These are phyloP conservation scores for Aspergillus cristatus DNA, from an alignment of 495 filamentous ascomycete species.

Conservation along the genomic window DNA sequence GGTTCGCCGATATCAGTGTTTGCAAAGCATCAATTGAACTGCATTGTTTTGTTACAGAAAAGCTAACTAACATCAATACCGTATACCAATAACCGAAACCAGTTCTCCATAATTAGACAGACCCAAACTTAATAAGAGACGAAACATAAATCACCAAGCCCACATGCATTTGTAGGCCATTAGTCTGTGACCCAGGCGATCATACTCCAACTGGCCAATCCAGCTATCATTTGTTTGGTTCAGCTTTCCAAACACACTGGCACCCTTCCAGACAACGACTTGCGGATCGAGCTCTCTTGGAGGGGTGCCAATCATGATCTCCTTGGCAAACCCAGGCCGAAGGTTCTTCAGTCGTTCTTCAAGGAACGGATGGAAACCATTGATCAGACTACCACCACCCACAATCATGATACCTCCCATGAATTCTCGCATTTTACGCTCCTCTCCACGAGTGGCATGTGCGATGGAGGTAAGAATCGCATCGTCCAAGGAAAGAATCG, in stretches of 20 bases:
- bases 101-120: too few species aligned
- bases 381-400: slow-evolving; percentile 77
- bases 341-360: slow-evolving; percentile 68
- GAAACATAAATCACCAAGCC: slow-evolving; percentile 43
- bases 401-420: slow-evolving; percentile 92
- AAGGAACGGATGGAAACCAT: slow-evolving; percentile 63
- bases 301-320: slow-evolving; percentile 79
- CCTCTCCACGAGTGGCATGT: slow-evolving; percentile 78
- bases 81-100: too few species aligned
- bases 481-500: slow-evolving; percentile 71
- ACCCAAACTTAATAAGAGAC: neutral
- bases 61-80: too few species aligned
- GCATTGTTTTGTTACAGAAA: too few species aligned
- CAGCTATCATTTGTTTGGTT: slow-evolving; percentile 81
- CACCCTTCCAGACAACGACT: slow-evolving; percentile 95
- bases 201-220: slow-evolving; percentile 83
- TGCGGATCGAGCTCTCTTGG: slow-evolving; percentile 90
- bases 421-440: slow-evolving; percentile 87
- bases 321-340: slow-evolving; percentile 62
- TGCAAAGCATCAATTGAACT: too few species aligned
- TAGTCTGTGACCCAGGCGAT: slow-evolving; percentile 69
- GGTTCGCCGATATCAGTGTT: neutral
- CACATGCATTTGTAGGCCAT: slow-evolving; percentile 87
- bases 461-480: slow-evolving; percentile 83
- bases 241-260: slow-evolving; percentile 93